Conservation (phyloP, 2,329 filamentous ascomycete genomes). For the Dactylellina sp. region DNA sequence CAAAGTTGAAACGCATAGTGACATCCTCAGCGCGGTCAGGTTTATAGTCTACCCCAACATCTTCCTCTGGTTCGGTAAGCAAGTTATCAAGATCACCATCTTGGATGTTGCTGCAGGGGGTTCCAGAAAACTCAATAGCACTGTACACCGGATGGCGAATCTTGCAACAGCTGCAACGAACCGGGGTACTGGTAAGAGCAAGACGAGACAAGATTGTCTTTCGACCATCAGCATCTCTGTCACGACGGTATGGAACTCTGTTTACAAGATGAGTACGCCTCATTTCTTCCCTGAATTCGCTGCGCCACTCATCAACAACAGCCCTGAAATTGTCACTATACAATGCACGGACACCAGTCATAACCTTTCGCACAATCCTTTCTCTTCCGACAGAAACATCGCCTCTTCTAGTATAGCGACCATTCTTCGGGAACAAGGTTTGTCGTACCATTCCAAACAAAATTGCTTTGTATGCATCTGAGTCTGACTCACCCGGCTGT, state of each 20-base stretch:
- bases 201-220: background rate
- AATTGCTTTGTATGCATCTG: conserved; percentile 19
- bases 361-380: background rate
- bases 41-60: conserved; percentile 5
- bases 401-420: background rate
- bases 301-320: conserved; percentile 33
- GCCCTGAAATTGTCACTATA: conserved; percentile 16
- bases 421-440: conserved; percentile 21
- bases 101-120: conserved; percentile 20
- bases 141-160: conserved; percentile 14
- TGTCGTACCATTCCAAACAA: conserved; percentile 20
- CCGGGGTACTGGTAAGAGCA: background rate
- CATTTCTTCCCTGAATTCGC: conserved; percentile 41
- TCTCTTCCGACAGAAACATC: conserved; percentile 14
- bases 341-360: conserved; percentile 18
- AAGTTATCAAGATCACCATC: conserved; percentile 14
- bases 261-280: conserved; percentile 1
- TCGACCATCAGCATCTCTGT: conserved; percentile 1
- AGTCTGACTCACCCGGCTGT: background rate
- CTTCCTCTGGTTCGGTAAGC: conserved; percentile 11
- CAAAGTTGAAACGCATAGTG: conserved; percentile 29
- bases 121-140: conserved; percentile 31
- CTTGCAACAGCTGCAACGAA: conserved; percentile 45
- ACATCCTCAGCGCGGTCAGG: background rate
- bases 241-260: conserved; percentile 4